These are phyloP conservation scores for Styphnolobium japonicum DNA, from an alignment of 306 rosid species.

Conservation along the genomic window DNA sequence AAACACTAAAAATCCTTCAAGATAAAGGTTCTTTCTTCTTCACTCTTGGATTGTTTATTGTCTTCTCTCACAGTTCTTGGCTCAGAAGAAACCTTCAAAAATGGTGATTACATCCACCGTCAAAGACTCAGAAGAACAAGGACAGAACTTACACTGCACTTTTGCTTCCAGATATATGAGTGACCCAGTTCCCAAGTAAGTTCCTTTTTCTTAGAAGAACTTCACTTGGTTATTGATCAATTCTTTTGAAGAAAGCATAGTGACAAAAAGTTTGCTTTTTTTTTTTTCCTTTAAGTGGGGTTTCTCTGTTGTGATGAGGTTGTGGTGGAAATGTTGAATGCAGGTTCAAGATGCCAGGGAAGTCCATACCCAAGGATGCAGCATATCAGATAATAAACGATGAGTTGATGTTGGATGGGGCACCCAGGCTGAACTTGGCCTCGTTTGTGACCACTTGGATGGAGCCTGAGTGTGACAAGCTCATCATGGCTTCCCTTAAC, in stretches of 20 bases:
- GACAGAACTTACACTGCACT: slow-evolving; percentile 34
- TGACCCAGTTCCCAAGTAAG: slow-evolving; percentile 49
- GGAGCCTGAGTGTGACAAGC: slow-evolving; percentile 80
- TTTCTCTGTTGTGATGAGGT: slow-evolving; percentile 1
- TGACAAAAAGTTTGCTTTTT: neutral
- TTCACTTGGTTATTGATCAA: neutral
- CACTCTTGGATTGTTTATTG: neutral
- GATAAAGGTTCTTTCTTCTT: neutral
- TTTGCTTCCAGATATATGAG: slow-evolving; percentile 69
- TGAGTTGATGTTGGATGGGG: slow-evolving; percentile 50
- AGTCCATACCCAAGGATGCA: slow-evolving; percentile 49
- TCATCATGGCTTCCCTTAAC: slow-evolving; percentile 72
- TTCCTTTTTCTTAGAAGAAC: neutral
- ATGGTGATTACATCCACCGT: slow-evolving; percentile 52
- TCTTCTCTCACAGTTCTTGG: neutral
- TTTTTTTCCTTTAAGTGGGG: neutral
- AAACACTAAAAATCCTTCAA: neutral
- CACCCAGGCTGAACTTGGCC: slow-evolving; percentile 50
- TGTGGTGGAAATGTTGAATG: neutral
- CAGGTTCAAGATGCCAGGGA: slow-evolving; percentile 45
- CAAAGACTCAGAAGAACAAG: slow-evolving; percentile 33
- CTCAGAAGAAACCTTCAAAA: neutral
- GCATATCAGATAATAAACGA: slow-evolving; percentile 51
- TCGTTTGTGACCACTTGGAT: slow-evolving; percentile 56
- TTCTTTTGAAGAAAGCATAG: neutral